Evolutionary conservation across 140 eudicot species (phyloP).

Genomic region (Stevia rebaudiana): DNA sequence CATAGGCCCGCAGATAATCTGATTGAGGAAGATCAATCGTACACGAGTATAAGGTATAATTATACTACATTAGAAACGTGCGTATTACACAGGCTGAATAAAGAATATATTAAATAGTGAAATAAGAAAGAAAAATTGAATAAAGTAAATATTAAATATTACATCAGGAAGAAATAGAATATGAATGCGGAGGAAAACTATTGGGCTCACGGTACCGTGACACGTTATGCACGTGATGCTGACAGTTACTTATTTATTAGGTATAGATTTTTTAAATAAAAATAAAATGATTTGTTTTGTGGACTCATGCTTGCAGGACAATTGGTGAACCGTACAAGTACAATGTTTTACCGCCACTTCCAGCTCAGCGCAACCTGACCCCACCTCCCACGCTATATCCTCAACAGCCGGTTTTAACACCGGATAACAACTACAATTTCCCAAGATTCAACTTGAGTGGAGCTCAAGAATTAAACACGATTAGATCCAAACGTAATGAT

Average conservation of each 20-base stretch:
- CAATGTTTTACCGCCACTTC: conserved; percentile 74
- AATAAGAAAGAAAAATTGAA: no score
- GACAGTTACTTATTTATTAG: background rate
- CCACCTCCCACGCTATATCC: conserved; percentile 98
- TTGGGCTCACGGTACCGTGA: no score
- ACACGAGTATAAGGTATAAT: conserved; percentile 50
- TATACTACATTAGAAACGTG: no score
- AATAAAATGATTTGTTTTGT: background rate
- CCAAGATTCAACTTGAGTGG: conserved; percentile 57
- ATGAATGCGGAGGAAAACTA: no score
- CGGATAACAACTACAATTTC: conserved; percentile 54
- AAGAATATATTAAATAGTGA: no score
- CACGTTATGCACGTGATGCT: no score
- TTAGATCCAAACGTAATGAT: conserved; percentile 77
- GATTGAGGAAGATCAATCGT: conserved; percentile 58
- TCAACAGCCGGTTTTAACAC: conserved; percentile 88
- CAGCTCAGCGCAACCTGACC: conserved; percentile 83
- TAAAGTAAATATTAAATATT: no score
- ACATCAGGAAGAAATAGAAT: no score
- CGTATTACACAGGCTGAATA: no score
- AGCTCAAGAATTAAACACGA: conserved; percentile 43
- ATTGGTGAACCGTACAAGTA: conserved; percentile 60
- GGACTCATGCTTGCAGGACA: conserved; percentile 36
- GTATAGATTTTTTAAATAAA: background rate
- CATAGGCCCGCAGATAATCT: conserved; percentile 46